These are phyloP conservation scores for Wakefieldia striispora DNA, from an alignment of 768 basidiomycete species.

Conservation along the genomic window DNA sequence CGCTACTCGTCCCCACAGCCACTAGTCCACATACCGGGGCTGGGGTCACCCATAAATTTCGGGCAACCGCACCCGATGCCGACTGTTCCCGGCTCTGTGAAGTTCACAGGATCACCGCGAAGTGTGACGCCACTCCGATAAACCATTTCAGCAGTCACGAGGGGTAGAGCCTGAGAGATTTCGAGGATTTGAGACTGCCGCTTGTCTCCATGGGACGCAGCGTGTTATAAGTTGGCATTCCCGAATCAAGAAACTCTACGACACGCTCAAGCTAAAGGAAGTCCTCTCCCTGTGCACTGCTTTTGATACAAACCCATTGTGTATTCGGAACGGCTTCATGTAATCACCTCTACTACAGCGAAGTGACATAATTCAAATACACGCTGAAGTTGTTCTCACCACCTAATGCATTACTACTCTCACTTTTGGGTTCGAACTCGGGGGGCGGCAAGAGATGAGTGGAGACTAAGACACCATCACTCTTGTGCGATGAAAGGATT, in stretches of 20 bases:
- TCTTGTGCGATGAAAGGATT: conserved; percentile 84
- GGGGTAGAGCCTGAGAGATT: background rate
- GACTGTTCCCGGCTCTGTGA: conserved; percentile 14
- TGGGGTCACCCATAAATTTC: conserved; percentile 9
- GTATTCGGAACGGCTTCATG: conserved; percentile 16
- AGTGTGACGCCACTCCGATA: conserved; percentile 29
- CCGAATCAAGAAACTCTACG: background rate
- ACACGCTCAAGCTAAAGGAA: background rate
- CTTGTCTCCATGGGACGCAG: background rate
- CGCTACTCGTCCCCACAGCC: conserved; percentile 23
- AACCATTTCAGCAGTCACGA: background rate
- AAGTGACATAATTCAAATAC: conserved; percentile 11
- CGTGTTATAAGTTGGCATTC: background rate
- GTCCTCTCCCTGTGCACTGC: conserved; percentile 11
- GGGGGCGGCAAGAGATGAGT: background rate
- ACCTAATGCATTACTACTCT: too few species aligned
- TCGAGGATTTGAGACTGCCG: background rate
- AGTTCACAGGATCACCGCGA: conserved; percentile 15
- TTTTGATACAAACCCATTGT: conserved; percentile 4
- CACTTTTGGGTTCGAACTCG: too few species aligned
- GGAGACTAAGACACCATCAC: conserved; percentile 20
- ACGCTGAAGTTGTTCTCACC: background rate
- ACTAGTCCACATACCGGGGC: conserved; percentile 14
- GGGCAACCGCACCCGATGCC: conserved; percentile 14
- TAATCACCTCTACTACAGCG: conserved; percentile 15